Evolutionary conservation across 2,329 filamentous ascomycete species (phyloP).

Genomic region (Nectriaceae sp.): DNA sequence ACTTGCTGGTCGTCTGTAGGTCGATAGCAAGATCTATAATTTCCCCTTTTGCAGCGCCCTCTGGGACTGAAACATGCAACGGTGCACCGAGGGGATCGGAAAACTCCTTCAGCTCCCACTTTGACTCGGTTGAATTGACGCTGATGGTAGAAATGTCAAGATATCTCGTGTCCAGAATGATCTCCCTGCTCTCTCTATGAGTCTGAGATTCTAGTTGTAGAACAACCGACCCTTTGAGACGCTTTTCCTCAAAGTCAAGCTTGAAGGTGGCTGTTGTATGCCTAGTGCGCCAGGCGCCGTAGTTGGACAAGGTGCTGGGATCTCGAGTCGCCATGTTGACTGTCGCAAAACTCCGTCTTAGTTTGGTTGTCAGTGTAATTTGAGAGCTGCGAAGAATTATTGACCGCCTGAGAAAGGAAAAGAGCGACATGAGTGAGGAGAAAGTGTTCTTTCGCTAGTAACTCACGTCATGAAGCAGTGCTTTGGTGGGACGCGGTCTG

Average conservation of each 20-base stretch:
- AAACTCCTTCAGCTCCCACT: conserved; percentile 72
- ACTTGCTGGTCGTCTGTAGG: conserved; percentile 80
- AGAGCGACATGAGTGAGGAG: conserved; percentile 26
- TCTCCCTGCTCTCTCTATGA: conserved; percentile 70
- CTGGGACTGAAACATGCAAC: conserved; percentile 63
- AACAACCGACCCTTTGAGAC: conserved; percentile 74
- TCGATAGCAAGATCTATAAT: conserved; percentile 62
- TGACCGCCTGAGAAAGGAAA: conserved; percentile 29
- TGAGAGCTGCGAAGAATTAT: conserved; percentile 24
- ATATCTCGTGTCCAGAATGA: conserved; percentile 87
- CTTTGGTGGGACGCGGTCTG: neutral
- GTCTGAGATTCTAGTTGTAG: conserved; percentile 78
- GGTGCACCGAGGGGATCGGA: conserved; percentile 75
- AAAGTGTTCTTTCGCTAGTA: neutral
- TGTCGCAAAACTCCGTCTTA: conserved; percentile 32
- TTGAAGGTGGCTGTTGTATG: conserved; percentile 82
- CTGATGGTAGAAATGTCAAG: conserved; percentile 73
- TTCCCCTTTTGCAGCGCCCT: conserved; percentile 54
- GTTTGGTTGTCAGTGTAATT: conserved; percentile 23
- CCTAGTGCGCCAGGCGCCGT: conserved; percentile 80
- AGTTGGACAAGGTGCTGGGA: conserved; percentile 90
- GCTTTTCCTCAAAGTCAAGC: conserved; percentile 81
- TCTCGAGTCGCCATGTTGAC: conserved; percentile 57
- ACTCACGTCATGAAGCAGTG: conserved; percentile 14
- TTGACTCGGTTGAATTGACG: conserved; percentile 61